Percentiles rank a stretch among this genome's conserved stretches.
These are phyloP conservation scores for Tolypocladium guangdongense DNA, from an alignment of 2,329 filamentous ascomycete species.

Conservation along the genomic window DNA sequence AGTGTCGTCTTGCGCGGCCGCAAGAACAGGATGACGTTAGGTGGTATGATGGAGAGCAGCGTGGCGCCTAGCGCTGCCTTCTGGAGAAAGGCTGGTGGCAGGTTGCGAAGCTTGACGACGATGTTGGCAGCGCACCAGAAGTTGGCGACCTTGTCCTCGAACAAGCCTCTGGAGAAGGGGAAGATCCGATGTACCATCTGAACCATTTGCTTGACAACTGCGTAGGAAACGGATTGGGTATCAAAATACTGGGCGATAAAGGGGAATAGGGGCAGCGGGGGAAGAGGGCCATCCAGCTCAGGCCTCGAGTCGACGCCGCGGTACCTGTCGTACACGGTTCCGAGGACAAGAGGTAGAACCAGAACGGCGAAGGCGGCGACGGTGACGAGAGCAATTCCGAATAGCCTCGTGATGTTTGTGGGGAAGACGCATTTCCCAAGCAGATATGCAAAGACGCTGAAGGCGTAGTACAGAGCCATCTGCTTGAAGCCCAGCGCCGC, in stretches of 20 bases:
- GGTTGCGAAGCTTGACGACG: constrained; percentile 73
- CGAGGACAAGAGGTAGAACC: constrained; percentile 63
- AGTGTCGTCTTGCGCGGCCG: constrained; percentile 67
- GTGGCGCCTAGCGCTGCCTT: constrained; percentile 66
- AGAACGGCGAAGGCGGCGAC: constrained; percentile 62
- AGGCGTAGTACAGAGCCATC: constrained; percentile 97
- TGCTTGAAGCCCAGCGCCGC: constrained; percentile 94
- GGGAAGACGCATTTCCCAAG: constrained; percentile 79
- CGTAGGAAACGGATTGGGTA: constrained; percentile 58
- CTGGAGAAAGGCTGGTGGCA: constrained; percentile 62
- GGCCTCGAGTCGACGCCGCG: constrained; percentile 48
- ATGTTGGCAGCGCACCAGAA: constrained; percentile 94
- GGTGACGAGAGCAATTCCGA: constrained; percentile 68
- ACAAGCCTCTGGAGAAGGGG: constrained; percentile 88
- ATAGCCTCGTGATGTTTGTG: constrained; percentile 51
- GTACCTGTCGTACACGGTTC: constrained; percentile 57
- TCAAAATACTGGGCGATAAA: constrained; percentile 49
- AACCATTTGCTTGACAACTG: constrained; percentile 63
- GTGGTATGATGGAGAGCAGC: constrained; percentile 62
- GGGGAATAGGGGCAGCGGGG: constrained; percentile 50
- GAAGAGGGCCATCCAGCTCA: constrained; percentile 46
- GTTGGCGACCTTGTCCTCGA: constrained; percentile 98
- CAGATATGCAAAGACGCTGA: constrained; percentile 83
- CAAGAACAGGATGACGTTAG: constrained; percentile 69
- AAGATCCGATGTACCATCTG: constrained; percentile 91